Base-by-base conservation (phyloP, 192 early-diverging fungal species). In the Dissophora globulifera region DNA sequence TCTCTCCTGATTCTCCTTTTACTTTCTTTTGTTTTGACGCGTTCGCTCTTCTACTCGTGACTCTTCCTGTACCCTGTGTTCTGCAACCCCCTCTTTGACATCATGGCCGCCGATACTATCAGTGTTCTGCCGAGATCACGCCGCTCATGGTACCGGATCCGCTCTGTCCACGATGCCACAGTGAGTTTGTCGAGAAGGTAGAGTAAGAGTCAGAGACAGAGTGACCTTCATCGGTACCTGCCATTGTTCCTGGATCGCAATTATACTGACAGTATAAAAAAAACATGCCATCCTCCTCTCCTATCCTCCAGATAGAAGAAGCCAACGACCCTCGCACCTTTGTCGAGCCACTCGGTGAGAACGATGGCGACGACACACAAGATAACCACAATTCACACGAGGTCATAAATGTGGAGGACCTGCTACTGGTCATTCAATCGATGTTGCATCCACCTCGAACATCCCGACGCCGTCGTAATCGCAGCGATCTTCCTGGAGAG, bases 171-270 rank as follows among this genome's bases (percentile, higher is more conserved):
- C 67, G 41, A 22, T 96, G 94, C 61, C 79, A 87, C 55, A 78
- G 84, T 35, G 87, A 92, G 54, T 96, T 96, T 71, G 93, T 96
- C 30, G 93, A 96, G 84, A 85, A 92, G 85, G 91, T 93, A n/a
- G n/a, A n/a, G n/a, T n/a, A n/a, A n/a, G n/a, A n/a, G n/a, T n/a
- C n/a, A n/a, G n/a, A n/a, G n/a, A 32, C 16, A 17, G 48, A 35
- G n/a, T 26, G 11, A 27, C 16, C 17, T 10, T 40, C 32, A 16
- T 55, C n/a, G n/a, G n/a, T n/a, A n/a, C n/a, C n/a, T n/a, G n/a
- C n/a, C n/a, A n/a, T n/a, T n/a, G n/a, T n/a, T n/a, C n/a, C n/a
- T n/a, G n/a, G n/a, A n/a, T n/a, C n/a, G n/a, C n/a, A n/a, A n/a
- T n/a, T n/a, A n/a, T n/a, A n/a, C n/a, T n/a, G n/a, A n/a, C n/a